Base-by-base conservation (phyloP, 805 yeast genomes). In the Wickerhamomyces bovis region DNA sequence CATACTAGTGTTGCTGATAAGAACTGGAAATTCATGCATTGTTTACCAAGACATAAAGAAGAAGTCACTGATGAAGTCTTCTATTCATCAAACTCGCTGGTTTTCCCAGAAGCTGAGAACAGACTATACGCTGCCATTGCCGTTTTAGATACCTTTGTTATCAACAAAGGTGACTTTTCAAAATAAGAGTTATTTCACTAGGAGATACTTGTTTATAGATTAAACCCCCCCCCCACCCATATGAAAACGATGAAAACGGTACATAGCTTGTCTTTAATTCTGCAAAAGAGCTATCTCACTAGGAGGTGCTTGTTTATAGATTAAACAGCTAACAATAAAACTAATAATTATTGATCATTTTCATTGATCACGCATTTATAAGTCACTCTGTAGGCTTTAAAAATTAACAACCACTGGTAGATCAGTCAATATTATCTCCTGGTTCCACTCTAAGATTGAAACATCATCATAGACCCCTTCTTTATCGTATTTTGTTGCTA, bases 41-140 rank as follows among this genome's bases (percentile, higher is more conserved):
- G 99, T 67, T 74, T 94, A 56, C 99, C 99, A 53, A 83, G 99
- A 69, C 96, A 94, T 58, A 77, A 80, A 23, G 97, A 90, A 65
- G 99, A 94, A 68, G 99, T 94, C 33, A 77, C 81, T 35, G 99
- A 94, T 65, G 96, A 85, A 40, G 94, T 94, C 2, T 94, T 94
- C 63, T 92, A 92, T 69, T 72, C 89, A 45, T 80, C 81, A 30
- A 76, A 80, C 56, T 88, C 97, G 3, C 69, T 94, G 47, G 99
- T 94, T 3, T 94, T 94, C 67, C 84, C 81, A 56, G 97, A 94
- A 71, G 99, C 96, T 41, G 99, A 94, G 70, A 94, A 94, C 70
- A 78, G 99, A 66, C 69, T 94, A 21, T 94, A 94, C 63, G 96
- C 99, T 41, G 98, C 98, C 25, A 86, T 94, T 71, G 90, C 98